Evolutionary conservation across 129 eudicot species (phyloP), one percentile per base, ranked within the genome.

Genomic region (Chrysanthemum seticuspe): DNA sequence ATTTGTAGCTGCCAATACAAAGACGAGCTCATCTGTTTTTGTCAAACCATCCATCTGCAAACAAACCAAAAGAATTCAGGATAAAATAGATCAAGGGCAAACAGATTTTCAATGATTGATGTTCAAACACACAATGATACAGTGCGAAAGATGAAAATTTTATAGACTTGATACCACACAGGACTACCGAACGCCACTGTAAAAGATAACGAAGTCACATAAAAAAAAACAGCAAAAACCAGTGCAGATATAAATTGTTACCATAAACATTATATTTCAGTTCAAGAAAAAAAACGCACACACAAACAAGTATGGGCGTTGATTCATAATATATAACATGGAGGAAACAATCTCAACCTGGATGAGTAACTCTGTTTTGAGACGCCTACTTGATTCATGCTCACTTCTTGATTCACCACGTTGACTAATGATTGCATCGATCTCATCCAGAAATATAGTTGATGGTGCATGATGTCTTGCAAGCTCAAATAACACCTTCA

Each of bases 401-500:
- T 95, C 99, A 85, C 99, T 95, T 52, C 96, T 88, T 66, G 89
- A 96, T 85, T 95, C 99, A 78, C 99, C 99, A 70, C 99, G 97
- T 74, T 95, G 99, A 85, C 96, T 95, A 74, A 95, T 95, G 69
- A 95, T 91, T 27, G 99, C 96, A 88, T 95, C 99, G 54, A 95
- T 95, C 79, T 95, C 99, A 78, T 95, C 99, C 67, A 95, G 86
- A 74, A 95, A 95, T 67, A 95, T 91, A 67, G 99, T 95, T 63
- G 99, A 91, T 16, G 99, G 99, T 59, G 99, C 99, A 86, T 91
- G 99, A 91, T 95, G 94, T 85, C 99, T 86, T 65, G 99, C 99
- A 51, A 95, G 88, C 87, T 95, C 97, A 85, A 95, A 95, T 55
- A 95, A 84, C 31, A 95, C 99, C 80, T 88, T 95, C 68, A 95